Base-by-base conservation (phyloP, 192 early-diverging fungal genomes). In the Chytriomyces hyalinus region DNA sequence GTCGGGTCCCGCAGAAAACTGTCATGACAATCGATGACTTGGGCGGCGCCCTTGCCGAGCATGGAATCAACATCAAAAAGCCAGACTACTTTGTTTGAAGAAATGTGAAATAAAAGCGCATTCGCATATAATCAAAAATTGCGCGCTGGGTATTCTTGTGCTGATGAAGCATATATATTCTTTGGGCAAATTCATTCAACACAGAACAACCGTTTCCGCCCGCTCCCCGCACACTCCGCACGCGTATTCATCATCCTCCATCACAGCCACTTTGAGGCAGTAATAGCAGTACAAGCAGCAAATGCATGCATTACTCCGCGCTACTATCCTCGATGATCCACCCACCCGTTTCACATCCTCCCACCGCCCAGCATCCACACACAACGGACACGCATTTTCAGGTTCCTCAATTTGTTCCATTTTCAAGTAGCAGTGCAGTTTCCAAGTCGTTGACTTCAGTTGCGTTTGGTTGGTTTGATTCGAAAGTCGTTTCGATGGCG, bases 1-100 rank as follows among this genome's bases (percentile, higher is more conserved):
- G 15, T 61, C 28, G 9, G 6, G 49, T 72, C 77, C 81, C 83
- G 22, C 77, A 82, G 75, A 78, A 82, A 70, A 94, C 94, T 15
- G 93, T 95, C 13, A 78, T 99, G 50, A 96, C 90, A 15, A 93
- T 97, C 90, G 96, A 99, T 49, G 97, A 98, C 80, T 85, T 99
- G 61, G 88, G 93, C 6, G 90, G 92, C 17, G 97, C 96, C 6
- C 81, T 98, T 47, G 85, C 90, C 0, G 96, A 97, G 78, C 95
- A 98, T 68, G 97, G 97, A 48, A 91, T 99, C 67, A 97, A 96
- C 72, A 88, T 97, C 66, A 95, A 93, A 78, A 99, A 98, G 71
- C 97, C 96, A 7, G 96, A 99, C 20, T 97, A 95, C 83, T 97
- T 86, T 82, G 82, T 90, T 28, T 95, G 79, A 87, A 26, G 24